Evolutionary conservation across 1,284 basidiomycete genomes (phyloP).

Genomic region (Sanghuangporus weigelae): DNA sequence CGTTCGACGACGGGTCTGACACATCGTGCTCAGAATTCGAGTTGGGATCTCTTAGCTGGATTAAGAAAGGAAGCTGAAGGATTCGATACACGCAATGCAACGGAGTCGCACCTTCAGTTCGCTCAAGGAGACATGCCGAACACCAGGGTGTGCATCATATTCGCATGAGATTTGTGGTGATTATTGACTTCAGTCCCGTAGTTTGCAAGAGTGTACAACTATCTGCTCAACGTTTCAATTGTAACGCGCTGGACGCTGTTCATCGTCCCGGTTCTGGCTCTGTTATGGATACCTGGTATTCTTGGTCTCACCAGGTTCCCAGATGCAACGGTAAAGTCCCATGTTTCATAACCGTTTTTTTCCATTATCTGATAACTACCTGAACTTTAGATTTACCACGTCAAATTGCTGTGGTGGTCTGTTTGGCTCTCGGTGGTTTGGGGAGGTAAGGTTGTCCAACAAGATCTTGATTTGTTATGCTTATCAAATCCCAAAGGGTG

Average conservation of each 20-base stretch:
- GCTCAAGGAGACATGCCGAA: constrained; percentile 62
- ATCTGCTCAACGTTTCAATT: constrained; percentile 72
- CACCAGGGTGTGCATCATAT: constrained; percentile 39
- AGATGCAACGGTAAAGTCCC: constrained; percentile 42
- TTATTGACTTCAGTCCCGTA: constrained; percentile 24
- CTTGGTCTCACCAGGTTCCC: constrained; percentile 58
- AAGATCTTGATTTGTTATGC: neutral
- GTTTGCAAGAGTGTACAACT: constrained; percentile 62
- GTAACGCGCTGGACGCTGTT: constrained; percentile 78
- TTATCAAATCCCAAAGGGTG: constrained; percentile 47
- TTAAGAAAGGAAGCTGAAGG: constrained; percentile 53
- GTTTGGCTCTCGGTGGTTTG: constrained; percentile 80
- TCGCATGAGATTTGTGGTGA: neutral
- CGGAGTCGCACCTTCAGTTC: constrained; percentile 47
- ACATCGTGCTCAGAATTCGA: constrained; percentile 24
- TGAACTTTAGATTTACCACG: constrained; percentile 45
- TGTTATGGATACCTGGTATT: constrained; percentile 78
- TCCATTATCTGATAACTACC: neutral
- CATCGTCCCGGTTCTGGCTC: constrained; percentile 64
- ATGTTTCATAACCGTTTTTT: neutral
- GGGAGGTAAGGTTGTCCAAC: constrained; percentile 44
- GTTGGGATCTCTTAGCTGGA: constrained; percentile 52
- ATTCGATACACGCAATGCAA: constrained; percentile 53
- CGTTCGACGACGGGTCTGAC: constrained; percentile 4
- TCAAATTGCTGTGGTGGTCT: constrained; percentile 78